Evolutionary conservation across 805 yeast species (phyloP), one percentile per base, ranked within the genome.

Genomic region (Torulaspora franciscae): DNA sequence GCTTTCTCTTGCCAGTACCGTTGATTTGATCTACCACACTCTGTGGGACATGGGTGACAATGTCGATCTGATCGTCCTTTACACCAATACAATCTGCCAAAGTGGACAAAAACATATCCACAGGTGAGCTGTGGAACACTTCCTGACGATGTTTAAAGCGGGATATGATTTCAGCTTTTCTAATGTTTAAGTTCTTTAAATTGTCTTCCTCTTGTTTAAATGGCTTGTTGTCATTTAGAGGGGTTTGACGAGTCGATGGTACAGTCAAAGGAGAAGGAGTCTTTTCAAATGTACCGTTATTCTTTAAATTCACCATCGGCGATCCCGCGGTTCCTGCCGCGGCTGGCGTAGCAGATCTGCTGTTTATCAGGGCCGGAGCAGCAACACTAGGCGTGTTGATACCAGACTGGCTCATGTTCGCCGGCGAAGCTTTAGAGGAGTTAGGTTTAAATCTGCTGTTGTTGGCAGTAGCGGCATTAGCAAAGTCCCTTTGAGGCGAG

Each of bases 141-240:
- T 65, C 64, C 48, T 63, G 66, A 42, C 68, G 59, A 42, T 63
- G 67, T 32, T 65, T 64, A 34, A 52, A 59, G 39, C 68, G 55
- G 3, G 65, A 57, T 11, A 59, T 54, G n/a, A 65, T 49, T 37
- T 65, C 68, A 3, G 55, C 54, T 37, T 64, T 65, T 37, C 58
- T 56, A 13, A 52, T 48, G 29, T 59, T 54, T 50, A 62, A 44
- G 25, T 58, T 55, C 25, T 52, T 58, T 40, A 65, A 48, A n/a
- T 46, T 46, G 4, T 54, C 56, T 42, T 63, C 68, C 40, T 65
- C 69, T 22, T 55, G 58, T 40, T 48, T 60, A 40, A 53, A 59
- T 9, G 67, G 66, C 46, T 57, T 48, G 22, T 49, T 55, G 4
- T 49, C 58, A 7, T 30, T 19, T 15, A 47, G 26, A 3, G 42